Conservation (phyloP, 2,329 filamentous ascomycete genomes). For the Alternaria incomplexa region DNA sequence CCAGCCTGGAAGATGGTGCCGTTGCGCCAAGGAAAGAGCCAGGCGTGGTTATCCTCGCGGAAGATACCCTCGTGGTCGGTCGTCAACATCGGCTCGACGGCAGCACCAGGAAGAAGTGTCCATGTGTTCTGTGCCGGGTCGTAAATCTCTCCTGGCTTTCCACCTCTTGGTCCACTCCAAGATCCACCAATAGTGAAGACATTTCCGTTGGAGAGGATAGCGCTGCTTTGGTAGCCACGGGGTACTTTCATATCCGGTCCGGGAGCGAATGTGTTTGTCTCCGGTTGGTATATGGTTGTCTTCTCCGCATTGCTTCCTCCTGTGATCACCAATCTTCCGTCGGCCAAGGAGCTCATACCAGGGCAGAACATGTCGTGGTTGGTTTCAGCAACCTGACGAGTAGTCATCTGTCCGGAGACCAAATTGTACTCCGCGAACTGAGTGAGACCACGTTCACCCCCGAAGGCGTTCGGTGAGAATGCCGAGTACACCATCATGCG, state of each 20-base stretch:
- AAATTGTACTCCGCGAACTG: slow-evolving; percentile 29
- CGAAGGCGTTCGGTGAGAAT: slow-evolving; percentile 17
- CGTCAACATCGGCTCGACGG: slow-evolving; percentile 24
- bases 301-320: slow-evolving; percentile 25
- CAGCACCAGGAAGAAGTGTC: slow-evolving; percentile 22
- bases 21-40: slow-evolving; percentile 27
- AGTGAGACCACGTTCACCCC: slow-evolving; percentile 19
- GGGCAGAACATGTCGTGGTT: slow-evolving; percentile 33
- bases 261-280: slow-evolving; percentile 14
- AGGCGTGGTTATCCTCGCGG: slow-evolving; percentile 28
- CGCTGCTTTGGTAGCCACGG: slow-evolving; percentile 24
- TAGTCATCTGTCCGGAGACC: slow-evolving; percentile 16
- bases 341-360: slow-evolving; percentile 22
- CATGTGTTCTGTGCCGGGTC: slow-evolving; percentile 18
- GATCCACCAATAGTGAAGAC: slow-evolving; percentile 30
- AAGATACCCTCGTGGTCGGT: slow-evolving; percentile 21
- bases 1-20: slow-evolving; percentile 59
- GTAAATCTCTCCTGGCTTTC: slow-evolving; percentile 25
- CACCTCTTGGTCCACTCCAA: slow-evolving; percentile 16
- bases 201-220: slow-evolving; percentile 22
- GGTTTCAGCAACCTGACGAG: slow-evolving; percentile 23
- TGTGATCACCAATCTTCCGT: slow-evolving; percentile 25
- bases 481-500: slow-evolving; percentile 27
- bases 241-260: slow-evolving; percentile 24
- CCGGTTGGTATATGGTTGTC: slow-evolving; percentile 24